Evolutionary conservation across 164 flowering plant genomes (phyloP).

Genomic region (Vitis cinerea): DNA sequence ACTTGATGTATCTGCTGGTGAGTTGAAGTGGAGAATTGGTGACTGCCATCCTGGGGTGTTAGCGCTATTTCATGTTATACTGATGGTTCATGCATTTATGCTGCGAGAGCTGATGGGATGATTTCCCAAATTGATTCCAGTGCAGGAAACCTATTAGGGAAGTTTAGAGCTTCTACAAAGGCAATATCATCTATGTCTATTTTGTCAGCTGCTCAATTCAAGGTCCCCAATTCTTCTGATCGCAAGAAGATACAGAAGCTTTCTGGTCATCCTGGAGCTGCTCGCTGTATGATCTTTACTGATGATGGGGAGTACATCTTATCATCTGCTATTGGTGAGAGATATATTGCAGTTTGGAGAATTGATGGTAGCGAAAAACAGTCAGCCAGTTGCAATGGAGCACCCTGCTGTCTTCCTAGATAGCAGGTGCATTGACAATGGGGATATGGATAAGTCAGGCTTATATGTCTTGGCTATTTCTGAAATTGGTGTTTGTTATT

Average conservation of each 20-base stretch:
- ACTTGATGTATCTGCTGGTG: constrained; percentile 78
- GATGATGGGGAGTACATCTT: constrained; percentile 80
- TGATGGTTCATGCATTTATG: constrained; percentile 57
- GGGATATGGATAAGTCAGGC: constrained; percentile 29
- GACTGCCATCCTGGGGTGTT: constrained; percentile 96
- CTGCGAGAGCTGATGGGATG: constrained; percentile 93
- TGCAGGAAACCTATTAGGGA: constrained; percentile 59
- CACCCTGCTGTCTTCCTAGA: constrained; percentile 86
- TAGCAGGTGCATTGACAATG: constrained; percentile 30
- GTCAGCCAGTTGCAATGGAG: constrained; percentile 85
- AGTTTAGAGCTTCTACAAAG: constrained; percentile 76
- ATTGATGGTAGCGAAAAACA: constrained; percentile 62
- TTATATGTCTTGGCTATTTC: constrained; percentile 80
- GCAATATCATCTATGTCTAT: constrained; percentile 70
- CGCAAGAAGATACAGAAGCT: constrained; percentile 85
- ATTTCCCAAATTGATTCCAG: constrained; percentile 63
- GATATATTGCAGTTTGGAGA: constrained; percentile 79
- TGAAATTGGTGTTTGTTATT: constrained; percentile 74
- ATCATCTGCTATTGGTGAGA: constrained; percentile 91
- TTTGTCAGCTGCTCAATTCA: constrained; percentile 72
- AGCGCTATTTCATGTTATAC: constrained; percentile 57
- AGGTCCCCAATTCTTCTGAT: constrained; percentile 59
- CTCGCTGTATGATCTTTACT: constrained; percentile 69
- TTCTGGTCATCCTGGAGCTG: constrained; percentile 90
- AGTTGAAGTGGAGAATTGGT: constrained; percentile 71